Percentiles rank a stretch among this genome's conserved stretches.
Conservation (phyloP, 139 green algal species). For the Monoraphidium neglectum region DNA sequence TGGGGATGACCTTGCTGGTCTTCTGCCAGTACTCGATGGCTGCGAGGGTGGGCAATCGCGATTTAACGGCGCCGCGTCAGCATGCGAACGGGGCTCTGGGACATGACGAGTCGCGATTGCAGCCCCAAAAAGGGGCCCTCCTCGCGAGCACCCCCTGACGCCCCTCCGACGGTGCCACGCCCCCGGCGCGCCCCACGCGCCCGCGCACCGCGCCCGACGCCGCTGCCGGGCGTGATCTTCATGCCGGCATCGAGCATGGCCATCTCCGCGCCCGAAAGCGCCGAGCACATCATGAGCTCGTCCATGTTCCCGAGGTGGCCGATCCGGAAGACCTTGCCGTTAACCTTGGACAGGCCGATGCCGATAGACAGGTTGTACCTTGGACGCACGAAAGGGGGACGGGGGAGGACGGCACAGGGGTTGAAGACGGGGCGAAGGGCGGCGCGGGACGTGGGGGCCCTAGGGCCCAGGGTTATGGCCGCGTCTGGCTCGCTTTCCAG, state of each 20-base stretch:
- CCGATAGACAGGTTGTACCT: constrained; percentile 98
- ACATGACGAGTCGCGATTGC: too few species aligned
- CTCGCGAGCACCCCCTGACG: too few species aligned
- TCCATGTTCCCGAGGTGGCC: constrained; percentile 98
- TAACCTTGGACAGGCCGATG: constrained; percentile 88
- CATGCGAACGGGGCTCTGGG: too few species aligned
- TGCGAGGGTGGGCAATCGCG: neutral
- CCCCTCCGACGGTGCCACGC: too few species aligned
- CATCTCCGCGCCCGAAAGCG: constrained; percentile 92
- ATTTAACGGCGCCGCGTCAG: too few species aligned
- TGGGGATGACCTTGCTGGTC: constrained; percentile 72
- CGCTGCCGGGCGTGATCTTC: constrained; percentile 74
- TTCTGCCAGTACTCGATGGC: constrained; percentile 86
- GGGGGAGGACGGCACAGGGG: too few species aligned
- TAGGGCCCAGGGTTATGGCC: too few species aligned
- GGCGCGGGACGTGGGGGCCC: too few species aligned
- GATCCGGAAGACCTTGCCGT: constrained; percentile 98
- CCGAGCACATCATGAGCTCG: constrained; percentile 90
- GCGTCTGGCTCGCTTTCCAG: too few species aligned
- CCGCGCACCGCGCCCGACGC: constrained; percentile 45
- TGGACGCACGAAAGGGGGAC: too few species aligned
- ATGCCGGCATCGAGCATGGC: constrained; percentile 85
- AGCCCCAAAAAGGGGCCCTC: too few species aligned
- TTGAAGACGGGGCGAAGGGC: too few species aligned
- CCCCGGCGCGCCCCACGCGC: neutral